phyloP scores from a whole-genome alignment of 352 stramenopile genomes.

The Elongisporangium anandrum region DNA sequence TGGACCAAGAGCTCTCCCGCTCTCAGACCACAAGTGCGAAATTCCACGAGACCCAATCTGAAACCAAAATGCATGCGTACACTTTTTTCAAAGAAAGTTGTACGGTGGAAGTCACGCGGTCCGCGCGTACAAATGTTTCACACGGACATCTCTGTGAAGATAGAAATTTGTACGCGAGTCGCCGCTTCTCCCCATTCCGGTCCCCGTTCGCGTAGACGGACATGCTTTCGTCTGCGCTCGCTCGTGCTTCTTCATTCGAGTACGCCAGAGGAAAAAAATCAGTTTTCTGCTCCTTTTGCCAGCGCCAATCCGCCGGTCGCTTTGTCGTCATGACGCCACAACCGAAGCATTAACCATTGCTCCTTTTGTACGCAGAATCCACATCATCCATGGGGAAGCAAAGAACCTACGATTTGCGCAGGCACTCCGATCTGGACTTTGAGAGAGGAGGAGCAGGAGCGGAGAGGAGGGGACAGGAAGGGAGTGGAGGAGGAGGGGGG shows the following conservation, averaged over 20 bases:
- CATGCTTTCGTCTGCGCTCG: not conserved
- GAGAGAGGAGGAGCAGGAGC: not conserved
- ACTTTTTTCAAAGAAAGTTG: not conserved
- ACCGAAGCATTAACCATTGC: not conserved
- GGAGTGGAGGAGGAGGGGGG: not conserved
- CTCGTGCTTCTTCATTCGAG: not conserved
- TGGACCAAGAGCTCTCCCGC: not conserved
- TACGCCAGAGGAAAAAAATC: not conserved
- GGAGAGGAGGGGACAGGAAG: not conserved
- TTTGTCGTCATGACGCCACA: not conserved
- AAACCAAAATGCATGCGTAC: not conserved
- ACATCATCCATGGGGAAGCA: not conserved
- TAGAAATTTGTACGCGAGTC: not conserved
- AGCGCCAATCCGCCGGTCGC: not conserved
- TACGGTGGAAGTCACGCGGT: too few species aligned
- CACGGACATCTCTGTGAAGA: not conserved
- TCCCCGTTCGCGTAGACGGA: not conserved
- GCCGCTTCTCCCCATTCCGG: not conserved
- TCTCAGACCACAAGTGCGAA: not conserved
- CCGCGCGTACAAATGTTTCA: not conserved
- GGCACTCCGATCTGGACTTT: not conserved
- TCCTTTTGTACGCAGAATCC: not conserved
- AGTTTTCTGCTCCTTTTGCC: not conserved
- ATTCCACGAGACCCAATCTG: not conserved
- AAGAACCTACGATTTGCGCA: not conserved